These are phyloP conservation scores for Venustampulla echinocandica DNA, from an alignment of 495 filamentous ascomycete genomes.

Conservation along the genomic window DNA sequence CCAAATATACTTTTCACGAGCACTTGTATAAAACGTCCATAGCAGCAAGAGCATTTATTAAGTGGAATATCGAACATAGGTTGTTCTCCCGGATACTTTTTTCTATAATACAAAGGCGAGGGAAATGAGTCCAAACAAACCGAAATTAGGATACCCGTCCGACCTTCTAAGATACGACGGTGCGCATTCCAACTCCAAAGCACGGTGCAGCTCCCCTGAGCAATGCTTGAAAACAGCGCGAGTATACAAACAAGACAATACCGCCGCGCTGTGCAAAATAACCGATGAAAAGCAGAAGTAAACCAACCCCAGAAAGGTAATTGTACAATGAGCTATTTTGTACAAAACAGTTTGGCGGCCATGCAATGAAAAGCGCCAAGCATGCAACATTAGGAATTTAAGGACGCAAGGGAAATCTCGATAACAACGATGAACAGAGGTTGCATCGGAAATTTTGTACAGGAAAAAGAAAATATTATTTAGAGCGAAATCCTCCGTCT, in stretches of 20 bases:
- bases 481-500: slow-evolving; percentile 2
- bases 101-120: neutral
- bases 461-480: slow-evolving; percentile 1
- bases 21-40: neutral
- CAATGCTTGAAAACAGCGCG: no score
- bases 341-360: neutral
- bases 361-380: neutral
- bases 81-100: neutral
- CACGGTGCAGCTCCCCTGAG: neutral
- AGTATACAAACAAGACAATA: neutral
- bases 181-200: slow-evolving; percentile 3
- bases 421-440: neutral
- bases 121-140: neutral
- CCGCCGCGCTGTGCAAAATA: neutral
- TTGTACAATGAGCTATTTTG: slow-evolving; percentile 6
- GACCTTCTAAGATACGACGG: slow-evolving; percentile 15
- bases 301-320: neutral
- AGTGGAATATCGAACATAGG: neutral
- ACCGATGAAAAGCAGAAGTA: neutral
- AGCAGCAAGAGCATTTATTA: neutral
- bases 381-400: neutral
- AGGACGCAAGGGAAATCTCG: no score
- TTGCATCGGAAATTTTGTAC: neutral
- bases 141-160: neutral
- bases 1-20: no score